Percentiles rank a stretch among this genome's conserved stretches.
Conservation (phyloP, 2,329 filamentous ascomycete genomes). For the Talaromyces islandicus region DNA sequence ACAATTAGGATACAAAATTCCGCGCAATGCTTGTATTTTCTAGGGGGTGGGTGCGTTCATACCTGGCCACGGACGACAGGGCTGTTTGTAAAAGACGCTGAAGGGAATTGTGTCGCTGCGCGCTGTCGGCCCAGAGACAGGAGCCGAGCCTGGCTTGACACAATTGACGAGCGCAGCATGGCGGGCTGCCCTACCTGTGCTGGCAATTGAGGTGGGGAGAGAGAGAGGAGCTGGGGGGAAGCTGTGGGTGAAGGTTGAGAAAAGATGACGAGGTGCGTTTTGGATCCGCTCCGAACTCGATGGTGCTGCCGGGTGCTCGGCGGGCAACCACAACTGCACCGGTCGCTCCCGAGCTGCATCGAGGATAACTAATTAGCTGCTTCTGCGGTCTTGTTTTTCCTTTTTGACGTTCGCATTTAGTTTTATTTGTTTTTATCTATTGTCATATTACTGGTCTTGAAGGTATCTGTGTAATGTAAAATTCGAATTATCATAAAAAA, state of each 20-base stretch:
- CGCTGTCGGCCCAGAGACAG: conserved; percentile 32
- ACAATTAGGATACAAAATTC: not conserved
- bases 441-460: not conserved
- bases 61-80: conserved; percentile 34
- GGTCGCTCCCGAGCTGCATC: not conserved
- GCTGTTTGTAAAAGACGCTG: conserved; percentile 30
- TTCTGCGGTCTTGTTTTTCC: too few species aligned
- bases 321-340: not conserved
- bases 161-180: conserved; percentile 53
- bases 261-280: conserved; percentile 26
- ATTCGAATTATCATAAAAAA: conserved; percentile 1
- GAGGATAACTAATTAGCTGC: too few species aligned
- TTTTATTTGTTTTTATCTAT: not conserved
- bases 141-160: conserved; percentile 40
- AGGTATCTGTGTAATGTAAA: not conserved
- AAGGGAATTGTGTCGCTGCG: conserved; percentile 39
- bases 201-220: conserved; percentile 16
- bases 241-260: conserved; percentile 15
- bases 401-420: too few species aligned
- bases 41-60: conserved; percentile 15
- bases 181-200: conserved; percentile 39
- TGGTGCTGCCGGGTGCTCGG: not conserved
- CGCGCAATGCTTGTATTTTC: not conserved
- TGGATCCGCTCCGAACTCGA: conserved; percentile 32
- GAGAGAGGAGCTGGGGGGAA: not conserved